Evolutionary conservation across 2,329 filamentous ascomycete genomes (phyloP).

Genomic region (Teratosphaeriaceae sp.): DNA sequence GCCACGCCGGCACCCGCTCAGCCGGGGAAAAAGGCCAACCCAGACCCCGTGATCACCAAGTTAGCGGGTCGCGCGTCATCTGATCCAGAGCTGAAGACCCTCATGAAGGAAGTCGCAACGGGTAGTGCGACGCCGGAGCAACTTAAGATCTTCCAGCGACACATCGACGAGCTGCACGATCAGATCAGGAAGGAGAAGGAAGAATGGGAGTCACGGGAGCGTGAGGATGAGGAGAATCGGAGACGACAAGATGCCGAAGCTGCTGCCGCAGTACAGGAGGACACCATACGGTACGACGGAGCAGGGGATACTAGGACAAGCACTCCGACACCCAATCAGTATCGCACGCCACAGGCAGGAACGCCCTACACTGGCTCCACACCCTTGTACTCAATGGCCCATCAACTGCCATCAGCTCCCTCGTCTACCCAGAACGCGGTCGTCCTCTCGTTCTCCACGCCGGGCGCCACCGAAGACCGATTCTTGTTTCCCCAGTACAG

Average conservation of each 20-base stretch:
- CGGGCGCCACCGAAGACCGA: conserved; percentile 60
- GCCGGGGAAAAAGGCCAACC: conserved; percentile 24
- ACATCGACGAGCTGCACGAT: conserved; percentile 71
- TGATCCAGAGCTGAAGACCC: conserved; percentile 63
- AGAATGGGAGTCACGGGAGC: conserved; percentile 18
- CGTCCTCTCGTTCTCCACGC: conserved; percentile 58
- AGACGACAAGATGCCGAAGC: conserved; percentile 4
- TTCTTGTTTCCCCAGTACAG: conserved; percentile 74
- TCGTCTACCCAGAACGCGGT: conserved; percentile 53
- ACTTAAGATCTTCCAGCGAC: conserved; percentile 67
- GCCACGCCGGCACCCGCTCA: conserved; percentile 10
- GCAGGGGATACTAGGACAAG: conserved; percentile 9
- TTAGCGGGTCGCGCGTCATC: conserved; percentile 68
- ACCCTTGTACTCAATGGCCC: conserved; percentile 15
- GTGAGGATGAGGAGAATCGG: conserved; percentile 9
- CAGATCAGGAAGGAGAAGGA: conserved; percentile 38
- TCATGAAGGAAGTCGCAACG: conserved; percentile 78
- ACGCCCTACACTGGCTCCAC: conserved; percentile 8
- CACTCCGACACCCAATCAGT: conserved; percentile 3
- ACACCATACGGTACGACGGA: conserved; percentile 19
- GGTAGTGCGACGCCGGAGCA: conserved; percentile 66
- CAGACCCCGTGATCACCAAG: conserved; percentile 75
- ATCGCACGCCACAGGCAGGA: conserved; percentile 4
- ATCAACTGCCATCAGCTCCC: conserved; percentile 17
- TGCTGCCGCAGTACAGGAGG: conserved; percentile 7